These are phyloP conservation scores for Draba incana DNA, from an alignment of 345 rosid species.

Conservation along the genomic window DNA sequence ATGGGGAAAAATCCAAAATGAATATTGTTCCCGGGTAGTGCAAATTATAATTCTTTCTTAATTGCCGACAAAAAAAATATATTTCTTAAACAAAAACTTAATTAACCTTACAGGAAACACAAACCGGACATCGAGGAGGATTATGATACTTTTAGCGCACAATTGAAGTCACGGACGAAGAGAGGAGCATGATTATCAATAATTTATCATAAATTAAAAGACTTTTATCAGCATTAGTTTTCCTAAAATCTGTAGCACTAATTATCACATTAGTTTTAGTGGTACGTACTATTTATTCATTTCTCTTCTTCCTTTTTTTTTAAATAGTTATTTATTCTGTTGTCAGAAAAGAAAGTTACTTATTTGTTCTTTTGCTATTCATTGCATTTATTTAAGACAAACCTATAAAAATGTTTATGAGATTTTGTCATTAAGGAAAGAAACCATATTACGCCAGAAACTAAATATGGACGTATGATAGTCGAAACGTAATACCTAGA, in stretches of 20 bases:
- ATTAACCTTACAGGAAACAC: background rate
- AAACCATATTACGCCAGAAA: background rate
- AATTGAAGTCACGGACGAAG: conserved; percentile 18
- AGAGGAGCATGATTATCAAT: conserved; percentile 37
- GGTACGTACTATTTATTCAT: too few relatives aligned
- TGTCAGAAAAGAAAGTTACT: background rate
- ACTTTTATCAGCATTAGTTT: conserved; percentile 5
- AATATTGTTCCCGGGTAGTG: background rate
- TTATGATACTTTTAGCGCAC: conserved; percentile 19
- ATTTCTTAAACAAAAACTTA: too few relatives aligned
- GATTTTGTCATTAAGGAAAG: background rate
- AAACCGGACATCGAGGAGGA: conserved; percentile 11
- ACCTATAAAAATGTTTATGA: background rate
- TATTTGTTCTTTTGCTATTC: background rate
- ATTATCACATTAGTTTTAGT: conserved; percentile 5
- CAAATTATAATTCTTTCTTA: background rate
- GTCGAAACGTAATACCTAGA: background rate
- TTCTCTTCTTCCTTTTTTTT: too few relatives aligned
- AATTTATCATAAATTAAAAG: conserved; percentile 10
- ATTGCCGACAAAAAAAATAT: too few relatives aligned
- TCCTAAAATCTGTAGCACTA: background rate
- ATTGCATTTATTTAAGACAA: background rate
- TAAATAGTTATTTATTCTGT: too few relatives aligned
- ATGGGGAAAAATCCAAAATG: too few relatives aligned
- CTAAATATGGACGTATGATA: background rate